phyloP scores from a whole-genome alignment of 1,284 basidiomycete genomes.

The Sporisorium scitamineum region DNA sequence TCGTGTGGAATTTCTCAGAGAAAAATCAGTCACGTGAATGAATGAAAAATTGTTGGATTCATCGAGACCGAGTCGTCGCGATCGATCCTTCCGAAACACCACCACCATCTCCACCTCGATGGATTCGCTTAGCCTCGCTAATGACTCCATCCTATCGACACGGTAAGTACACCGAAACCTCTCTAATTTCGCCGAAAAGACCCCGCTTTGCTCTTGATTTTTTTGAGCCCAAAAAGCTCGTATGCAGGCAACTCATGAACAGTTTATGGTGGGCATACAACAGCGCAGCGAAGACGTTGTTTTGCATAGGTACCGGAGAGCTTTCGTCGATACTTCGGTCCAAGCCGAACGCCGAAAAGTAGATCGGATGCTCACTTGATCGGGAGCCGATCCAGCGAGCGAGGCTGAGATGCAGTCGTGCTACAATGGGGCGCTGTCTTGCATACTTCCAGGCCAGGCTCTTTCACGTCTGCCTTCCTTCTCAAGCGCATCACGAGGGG shows the following conservation, averaged over 20 bases:
- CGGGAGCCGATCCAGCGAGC: conserved; percentile 9
- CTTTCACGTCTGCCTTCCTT: too few relatives aligned
- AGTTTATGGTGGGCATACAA: background rate
- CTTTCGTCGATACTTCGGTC: conserved; percentile 11
- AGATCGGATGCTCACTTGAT: background rate
- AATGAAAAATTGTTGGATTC: too few relatives aligned
- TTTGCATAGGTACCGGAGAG: background rate
- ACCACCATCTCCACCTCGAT: too few relatives aligned
- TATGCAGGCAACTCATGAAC: background rate
- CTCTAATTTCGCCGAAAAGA: conserved; percentile 36
- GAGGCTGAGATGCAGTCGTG: background rate
- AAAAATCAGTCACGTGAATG: too few relatives aligned
- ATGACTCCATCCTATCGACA: too few relatives aligned
- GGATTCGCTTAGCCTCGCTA: too few relatives aligned
- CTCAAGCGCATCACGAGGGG: background rate
- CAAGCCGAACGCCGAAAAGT: background rate
- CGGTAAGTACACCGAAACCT: too few relatives aligned
- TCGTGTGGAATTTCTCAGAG: too few relatives aligned
- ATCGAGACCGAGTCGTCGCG: too few relatives aligned
- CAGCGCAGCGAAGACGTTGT: background rate
- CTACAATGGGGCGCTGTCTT: too few relatives aligned
- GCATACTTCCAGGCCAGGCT: too few relatives aligned
- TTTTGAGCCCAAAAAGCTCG: background rate
- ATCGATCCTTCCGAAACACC: too few relatives aligned
- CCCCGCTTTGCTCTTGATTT: background rate